Percentiles rank a stretch among this genome's conserved stretches.
These are phyloP conservation scores for Russula sp. DNA, from an alignment of 768 basidiomycete species.

Conservation along the genomic window DNA sequence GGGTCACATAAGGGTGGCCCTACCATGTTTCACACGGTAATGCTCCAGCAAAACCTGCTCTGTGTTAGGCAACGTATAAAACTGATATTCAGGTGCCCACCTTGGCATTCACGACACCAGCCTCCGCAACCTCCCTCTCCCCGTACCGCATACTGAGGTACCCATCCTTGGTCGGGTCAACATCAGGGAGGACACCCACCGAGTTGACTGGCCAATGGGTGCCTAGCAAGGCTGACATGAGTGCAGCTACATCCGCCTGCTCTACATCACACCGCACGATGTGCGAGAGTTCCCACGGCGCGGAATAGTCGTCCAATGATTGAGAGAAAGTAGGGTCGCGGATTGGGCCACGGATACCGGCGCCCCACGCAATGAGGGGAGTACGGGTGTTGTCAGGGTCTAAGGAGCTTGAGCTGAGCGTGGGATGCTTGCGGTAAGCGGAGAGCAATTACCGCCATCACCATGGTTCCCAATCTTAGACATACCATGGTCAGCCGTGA, in stretches of 20 bases:
- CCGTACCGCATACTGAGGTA: constrained; percentile 46
- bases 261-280: constrained; percentile 68
- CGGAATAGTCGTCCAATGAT: constrained; percentile 60
- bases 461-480: constrained; percentile 84
- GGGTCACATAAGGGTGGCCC: constrained; percentile 17
- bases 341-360: constrained; percentile 66
- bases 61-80: background rate
- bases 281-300: constrained; percentile 53
- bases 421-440: background rate
- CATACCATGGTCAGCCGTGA: constrained; percentile 91
- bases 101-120: constrained; percentile 60
- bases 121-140: constrained; percentile 45
- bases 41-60: constrained; percentile 64
- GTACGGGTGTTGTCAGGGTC: constrained; percentile 87
- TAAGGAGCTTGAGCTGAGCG: constrained; percentile 28
- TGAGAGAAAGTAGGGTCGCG: constrained; percentile 47
- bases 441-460: constrained; percentile 58
- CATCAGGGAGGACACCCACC: constrained; percentile 75
- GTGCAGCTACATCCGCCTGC: constrained; percentile 74
- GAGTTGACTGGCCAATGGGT: constrained; percentile 75
- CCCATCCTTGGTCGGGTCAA: constrained; percentile 53
- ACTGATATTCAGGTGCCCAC: constrained; percentile 28
- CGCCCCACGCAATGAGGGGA: constrained; percentile 78
- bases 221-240: constrained; percentile 73
- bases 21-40: constrained; percentile 72